These are phyloP conservation scores for Gentiana straminea DNA, from an alignment of 257 asterid species.

Conservation along the genomic window DNA sequence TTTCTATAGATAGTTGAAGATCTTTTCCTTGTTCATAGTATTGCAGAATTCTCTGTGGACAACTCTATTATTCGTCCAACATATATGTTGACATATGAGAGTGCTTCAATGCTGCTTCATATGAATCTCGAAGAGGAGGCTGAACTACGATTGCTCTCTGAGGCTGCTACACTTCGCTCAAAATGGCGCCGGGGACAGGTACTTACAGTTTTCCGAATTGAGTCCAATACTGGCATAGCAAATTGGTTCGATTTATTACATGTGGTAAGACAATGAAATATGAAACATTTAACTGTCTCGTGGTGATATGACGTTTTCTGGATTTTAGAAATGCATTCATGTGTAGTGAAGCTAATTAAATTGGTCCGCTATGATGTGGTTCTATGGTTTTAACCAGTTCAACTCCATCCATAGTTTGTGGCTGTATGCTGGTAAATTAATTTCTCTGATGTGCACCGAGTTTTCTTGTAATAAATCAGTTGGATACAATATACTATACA, in stretches of 20 bases:
- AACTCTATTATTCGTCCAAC: slow-evolving; percentile 87
- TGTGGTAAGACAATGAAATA: not conserved
- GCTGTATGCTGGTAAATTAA: too few species aligned
- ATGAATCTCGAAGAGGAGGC: slow-evolving; percentile 85
- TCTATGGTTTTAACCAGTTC: too few species aligned
- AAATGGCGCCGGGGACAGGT: slow-evolving; percentile 93
- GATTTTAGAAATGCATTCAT: too few species aligned
- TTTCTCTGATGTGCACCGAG: too few species aligned
- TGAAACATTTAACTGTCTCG: not conserved
- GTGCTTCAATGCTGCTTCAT: slow-evolving; percentile 90
- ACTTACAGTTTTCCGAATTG: slow-evolving; percentile 13
- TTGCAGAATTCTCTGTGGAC: slow-evolving; percentile 85
- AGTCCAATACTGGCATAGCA: not conserved
- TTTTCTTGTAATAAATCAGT: too few species aligned
- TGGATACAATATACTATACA: too few species aligned
- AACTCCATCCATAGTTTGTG: too few species aligned
- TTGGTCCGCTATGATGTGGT: too few species aligned
- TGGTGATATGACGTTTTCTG: too few species aligned
- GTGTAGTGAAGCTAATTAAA: too few species aligned
- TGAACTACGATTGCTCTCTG: slow-evolving; percentile 78
- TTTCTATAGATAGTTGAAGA: slow-evolving; percentile 14
- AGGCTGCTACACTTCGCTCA: slow-evolving; percentile 77
- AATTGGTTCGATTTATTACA: not conserved
- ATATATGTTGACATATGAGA: slow-evolving; percentile 95
- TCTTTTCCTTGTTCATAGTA: slow-evolving; percentile 40